phyloP scores from a whole-genome alignment of 2,329 filamentous ascomycete species.

The Fusarium miscanthi region DNA sequence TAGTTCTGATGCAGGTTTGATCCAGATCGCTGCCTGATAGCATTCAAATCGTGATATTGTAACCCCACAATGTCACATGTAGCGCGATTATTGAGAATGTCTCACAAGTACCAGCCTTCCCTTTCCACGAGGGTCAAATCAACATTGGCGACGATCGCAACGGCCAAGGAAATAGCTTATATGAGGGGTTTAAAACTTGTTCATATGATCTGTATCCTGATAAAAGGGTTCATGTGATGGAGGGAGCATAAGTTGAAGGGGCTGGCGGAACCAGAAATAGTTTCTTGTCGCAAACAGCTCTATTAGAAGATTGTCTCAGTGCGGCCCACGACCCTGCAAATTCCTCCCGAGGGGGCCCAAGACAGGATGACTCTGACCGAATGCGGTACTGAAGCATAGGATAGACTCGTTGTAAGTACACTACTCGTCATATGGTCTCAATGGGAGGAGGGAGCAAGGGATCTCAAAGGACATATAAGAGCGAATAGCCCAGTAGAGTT shows the following conservation, averaged over 20 bases:
- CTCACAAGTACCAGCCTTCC: conserved; percentile 27
- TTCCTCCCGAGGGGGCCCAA: conserved; percentile 15
- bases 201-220: background rate
- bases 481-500: conserved; percentile 1
- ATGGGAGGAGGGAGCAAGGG: conserved; percentile 29
- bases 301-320: conserved; percentile 31
- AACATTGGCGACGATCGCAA: conserved; percentile 20
- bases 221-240: conserved; percentile 9
- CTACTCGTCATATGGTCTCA: conserved; percentile 28
- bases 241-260: conserved; percentile 32
- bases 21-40: background rate
- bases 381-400: conserved; percentile 18
- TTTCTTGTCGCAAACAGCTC: conserved; percentile 23
- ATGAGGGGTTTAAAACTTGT: conserved; percentile 15
- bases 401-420: background rate
- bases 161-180: background rate
- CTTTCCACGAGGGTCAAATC: conserved; percentile 4
- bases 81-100: conserved; percentile 27
- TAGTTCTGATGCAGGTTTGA: background rate
- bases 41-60: background rate
- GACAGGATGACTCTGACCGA: conserved; percentile 4
- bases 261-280: conserved; percentile 31
- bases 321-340: conserved; percentile 26
- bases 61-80: background rate
- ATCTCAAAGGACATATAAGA: conserved; percentile 30